Base-by-base conservation (phyloP, 2,329 filamentous ascomycete species). In the Cladophialophora immunda region DNA sequence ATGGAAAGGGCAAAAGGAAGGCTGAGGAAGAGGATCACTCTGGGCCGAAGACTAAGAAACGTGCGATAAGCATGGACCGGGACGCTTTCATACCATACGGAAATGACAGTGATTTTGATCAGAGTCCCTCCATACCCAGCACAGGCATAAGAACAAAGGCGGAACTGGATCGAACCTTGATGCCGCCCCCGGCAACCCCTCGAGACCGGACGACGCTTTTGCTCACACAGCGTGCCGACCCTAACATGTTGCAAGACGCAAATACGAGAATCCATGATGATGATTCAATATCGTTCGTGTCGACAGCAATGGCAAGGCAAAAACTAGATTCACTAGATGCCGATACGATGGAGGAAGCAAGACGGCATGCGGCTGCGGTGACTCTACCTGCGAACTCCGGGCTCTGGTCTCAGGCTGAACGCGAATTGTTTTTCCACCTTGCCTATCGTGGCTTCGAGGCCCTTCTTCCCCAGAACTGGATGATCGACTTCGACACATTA, bases 391-490 rank as follows among this genome's bases (percentile, higher is more conserved):
- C 75, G 11, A 68, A 71, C 41, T 72, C 70, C 9, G 78, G 78
- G 29, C 81, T 82, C 53, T 88, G 84, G 83, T 78, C 81, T 3
- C 77, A 82, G 29, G 82, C 84, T 60, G 84, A 87, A 62, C 81
- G 83, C 47, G 80, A 81, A 36, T 76, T 88, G 2, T 84, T 84
- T 69, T 81, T 83, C 65, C 83, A 83, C 65, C 80, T 88, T 32
- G 80, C 81, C 5, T 81, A 84, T 77, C 84, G 86, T 50, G 86
- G 86, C 17, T 83, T 82, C 60, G 86, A 88, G 75, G 83, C 86
- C 9, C 74, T 88, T 1, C 73, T 89, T 13, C 84, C 85, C 1
- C 73, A 75, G 13, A 77, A 78, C 67, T 88, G 85, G 85, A 77
- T 79, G 53, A 75, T 81, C 58, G 85, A 88, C 69, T 87, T 87